phyloP scores from a whole-genome alignment of 306 rosid species.

The Quercus parvula region DNA sequence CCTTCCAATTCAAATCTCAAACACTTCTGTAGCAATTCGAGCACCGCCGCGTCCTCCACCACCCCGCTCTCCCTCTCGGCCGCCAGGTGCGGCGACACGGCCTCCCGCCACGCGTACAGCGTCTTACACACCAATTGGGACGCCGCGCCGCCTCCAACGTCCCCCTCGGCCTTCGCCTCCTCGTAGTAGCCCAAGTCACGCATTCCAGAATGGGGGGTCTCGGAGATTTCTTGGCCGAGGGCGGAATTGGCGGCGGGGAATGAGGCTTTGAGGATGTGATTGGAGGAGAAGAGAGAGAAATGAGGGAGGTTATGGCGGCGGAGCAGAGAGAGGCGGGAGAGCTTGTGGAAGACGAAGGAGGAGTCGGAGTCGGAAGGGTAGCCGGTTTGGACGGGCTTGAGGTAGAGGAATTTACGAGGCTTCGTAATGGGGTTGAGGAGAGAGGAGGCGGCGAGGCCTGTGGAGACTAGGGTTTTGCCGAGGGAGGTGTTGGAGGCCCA shows the following conservation, averaged over 20 bases:
- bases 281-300: conserved; percentile 49
- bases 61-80: conserved; percentile 64
- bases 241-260: conserved; percentile 19
- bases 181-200: conserved; percentile 18
- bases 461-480: conserved; percentile 92
- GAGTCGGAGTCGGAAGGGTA: conserved; percentile 89
- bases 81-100: conserved; percentile 88
- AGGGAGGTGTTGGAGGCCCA: conserved; percentile 92
- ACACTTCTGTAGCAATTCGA: conserved; percentile 44
- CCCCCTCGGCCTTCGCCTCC: conserved; percentile 27
- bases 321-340: conserved; percentile 41
- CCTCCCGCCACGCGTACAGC: conserved; percentile 79
- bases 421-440: conserved; percentile 25
- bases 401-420: conserved; percentile 53
- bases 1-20: conserved; percentile 36
- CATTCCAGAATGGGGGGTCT: conserved; percentile 3
- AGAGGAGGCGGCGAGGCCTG: conserved; percentile 74
- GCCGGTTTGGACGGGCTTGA: conserved; percentile 92
- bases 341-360: conserved; percentile 56
- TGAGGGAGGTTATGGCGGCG: not conserved
- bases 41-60: conserved; percentile 51
- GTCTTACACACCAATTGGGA: conserved; percentile 76
- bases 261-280: conserved; percentile 52
- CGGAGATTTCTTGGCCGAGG: not conserved
- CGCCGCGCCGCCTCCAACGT: conserved; percentile 3